Evolutionary conservation across 2,329 filamentous ascomycete species (phyloP).

Genomic region (Trichoderma sp.): DNA sequence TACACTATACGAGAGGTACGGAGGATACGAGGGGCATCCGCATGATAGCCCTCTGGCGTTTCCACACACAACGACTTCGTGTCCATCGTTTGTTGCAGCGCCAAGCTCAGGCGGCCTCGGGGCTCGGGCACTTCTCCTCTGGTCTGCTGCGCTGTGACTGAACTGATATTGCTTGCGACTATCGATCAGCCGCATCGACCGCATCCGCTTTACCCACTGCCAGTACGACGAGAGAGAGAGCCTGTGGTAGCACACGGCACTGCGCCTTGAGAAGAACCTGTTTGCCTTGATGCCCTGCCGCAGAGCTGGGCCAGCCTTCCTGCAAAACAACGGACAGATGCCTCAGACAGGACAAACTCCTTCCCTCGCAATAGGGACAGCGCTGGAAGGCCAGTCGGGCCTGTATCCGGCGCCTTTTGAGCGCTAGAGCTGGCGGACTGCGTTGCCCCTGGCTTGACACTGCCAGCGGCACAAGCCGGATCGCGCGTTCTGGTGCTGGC

Average conservation of each 20-base stretch:
- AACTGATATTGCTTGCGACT: conserved; percentile 15
- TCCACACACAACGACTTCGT: not conserved
- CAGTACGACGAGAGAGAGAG: not conserved
- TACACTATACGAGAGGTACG: too few species aligned
- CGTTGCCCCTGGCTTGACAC: conserved; percentile 11
- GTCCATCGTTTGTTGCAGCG: not conserved
- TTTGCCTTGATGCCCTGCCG: not conserved
- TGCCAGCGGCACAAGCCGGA: conserved; percentile 23
- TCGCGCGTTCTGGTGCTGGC: not conserved
- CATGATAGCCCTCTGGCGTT: not conserved
- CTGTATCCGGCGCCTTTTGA: not conserved
- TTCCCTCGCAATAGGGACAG: not conserved
- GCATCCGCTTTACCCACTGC: conserved; percentile 8
- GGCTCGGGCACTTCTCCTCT: not conserved
- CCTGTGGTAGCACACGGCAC: not conserved
- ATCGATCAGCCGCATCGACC: conserved; percentile 22
- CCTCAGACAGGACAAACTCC: not conserved
- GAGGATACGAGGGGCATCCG: too few species aligned
- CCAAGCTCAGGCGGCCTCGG: not conserved
- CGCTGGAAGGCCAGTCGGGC: conserved; percentile 15
- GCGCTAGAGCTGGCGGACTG: conserved; percentile 16
- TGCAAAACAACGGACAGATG: not conserved
- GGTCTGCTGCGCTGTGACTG: not conserved
- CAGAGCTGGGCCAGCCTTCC: not conserved
- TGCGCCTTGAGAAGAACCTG: too few species aligned